Evolutionary conservation across 768 basidiomycete genomes (phyloP).

Genomic region (Trametes punicea): DNA sequence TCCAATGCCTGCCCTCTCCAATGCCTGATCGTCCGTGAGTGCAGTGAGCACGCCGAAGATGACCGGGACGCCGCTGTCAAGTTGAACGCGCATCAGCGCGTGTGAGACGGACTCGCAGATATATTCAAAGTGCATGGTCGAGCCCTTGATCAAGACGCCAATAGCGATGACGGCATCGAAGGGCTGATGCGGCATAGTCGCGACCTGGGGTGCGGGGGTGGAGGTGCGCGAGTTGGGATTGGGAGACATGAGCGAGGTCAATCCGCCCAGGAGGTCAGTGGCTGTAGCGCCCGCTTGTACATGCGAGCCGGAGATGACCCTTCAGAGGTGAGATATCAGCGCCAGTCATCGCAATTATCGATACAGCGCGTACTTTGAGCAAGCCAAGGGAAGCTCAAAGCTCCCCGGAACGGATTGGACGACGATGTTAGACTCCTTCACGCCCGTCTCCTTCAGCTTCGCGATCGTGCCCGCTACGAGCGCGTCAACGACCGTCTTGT

Average conservation of each 20-base stretch:
- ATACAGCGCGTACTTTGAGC: conserved; percentile 61
- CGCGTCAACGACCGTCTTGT: conserved; percentile 80
- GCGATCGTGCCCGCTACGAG: conserved; percentile 75
- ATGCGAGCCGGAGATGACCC: conserved; percentile 86
- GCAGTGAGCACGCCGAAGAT: conserved; percentile 96
- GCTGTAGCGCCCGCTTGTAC: conserved; percentile 74
- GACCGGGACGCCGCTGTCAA: conserved; percentile 91
- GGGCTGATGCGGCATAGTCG: conserved; percentile 51
- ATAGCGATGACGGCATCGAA: conserved; percentile 97
- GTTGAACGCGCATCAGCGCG: conserved; percentile 90
- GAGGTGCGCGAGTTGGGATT: conserved; percentile 47
- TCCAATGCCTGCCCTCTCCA: conserved; percentile 90
- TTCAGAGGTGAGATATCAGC: conserved; percentile 30
- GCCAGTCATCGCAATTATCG: background rate
- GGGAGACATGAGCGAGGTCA: conserved; percentile 50
- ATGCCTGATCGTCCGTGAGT: conserved; percentile 89
- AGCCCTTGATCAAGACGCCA: conserved; percentile 96
- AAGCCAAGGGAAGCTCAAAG: conserved; percentile 88
- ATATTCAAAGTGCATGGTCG: conserved; percentile 99
- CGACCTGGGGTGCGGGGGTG: conserved; percentile 25
- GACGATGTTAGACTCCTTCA: conserved; percentile 86
- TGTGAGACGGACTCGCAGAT: conserved; percentile 93
- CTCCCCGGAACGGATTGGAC: conserved; percentile 91
- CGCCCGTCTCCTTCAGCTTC: conserved; percentile 82
- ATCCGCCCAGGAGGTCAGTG: conserved; percentile 75